Percentiles rank a stretch among this genome's conserved stretches.
These are phyloP conservation scores for Tubosaeta brunneosetosa DNA, from an alignment of 768 basidiomycete genomes.

Conservation along the genomic window DNA sequence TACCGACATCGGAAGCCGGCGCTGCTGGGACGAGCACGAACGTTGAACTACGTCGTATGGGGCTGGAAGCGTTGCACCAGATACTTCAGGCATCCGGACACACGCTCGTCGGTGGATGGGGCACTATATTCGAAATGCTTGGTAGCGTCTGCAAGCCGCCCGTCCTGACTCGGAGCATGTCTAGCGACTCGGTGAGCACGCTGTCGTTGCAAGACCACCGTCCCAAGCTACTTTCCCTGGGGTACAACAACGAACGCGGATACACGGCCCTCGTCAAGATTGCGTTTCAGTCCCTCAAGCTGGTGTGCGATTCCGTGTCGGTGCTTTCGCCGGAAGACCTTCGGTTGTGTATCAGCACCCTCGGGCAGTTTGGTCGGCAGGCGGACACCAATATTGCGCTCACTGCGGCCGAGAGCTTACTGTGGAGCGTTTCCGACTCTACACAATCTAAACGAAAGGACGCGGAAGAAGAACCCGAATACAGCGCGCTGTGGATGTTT, in stretches of 20 bases:
- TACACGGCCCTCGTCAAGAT: slow-evolving; percentile 80
- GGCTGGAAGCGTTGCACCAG: slow-evolving; percentile 82
- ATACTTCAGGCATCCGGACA: slow-evolving; percentile 91
- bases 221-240: slow-evolving; percentile 46
- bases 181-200: slow-evolving; percentile 40
- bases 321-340: slow-evolving; percentile 77
- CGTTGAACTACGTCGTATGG: slow-evolving; percentile 83
- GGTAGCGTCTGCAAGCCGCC: slow-evolving; percentile 76
- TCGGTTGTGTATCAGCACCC: slow-evolving; percentile 81
- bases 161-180: slow-evolving; percentile 31
- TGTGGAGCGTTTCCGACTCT: slow-evolving; percentile 96
- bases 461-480: slow-evolving; percentile 57
- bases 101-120: slow-evolving; percentile 90
- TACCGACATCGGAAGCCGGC: slow-evolving; percentile 37
- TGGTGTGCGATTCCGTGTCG: slow-evolving; percentile 91
- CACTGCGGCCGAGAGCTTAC: slow-evolving; percentile 85
- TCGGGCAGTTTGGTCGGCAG: slow-evolving; percentile 90
- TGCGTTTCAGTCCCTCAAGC: slow-evolving; percentile 88
- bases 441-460: slow-evolving; percentile 81
- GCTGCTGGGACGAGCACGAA: slow-evolving; percentile 42
- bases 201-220: slow-evolving; percentile 37
- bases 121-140: slow-evolving; percentile 87
- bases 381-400: slow-evolving; percentile 94
- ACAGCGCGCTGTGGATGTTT: slow-evolving; percentile 92
- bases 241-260: slow-evolving; percentile 60